Percentiles rank a stretch among this genome's conserved stretches.
These are phyloP conservation scores for Lathyrus tuberosus DNA, from an alignment of 306 rosid genomes.

Conservation along the genomic window DNA sequence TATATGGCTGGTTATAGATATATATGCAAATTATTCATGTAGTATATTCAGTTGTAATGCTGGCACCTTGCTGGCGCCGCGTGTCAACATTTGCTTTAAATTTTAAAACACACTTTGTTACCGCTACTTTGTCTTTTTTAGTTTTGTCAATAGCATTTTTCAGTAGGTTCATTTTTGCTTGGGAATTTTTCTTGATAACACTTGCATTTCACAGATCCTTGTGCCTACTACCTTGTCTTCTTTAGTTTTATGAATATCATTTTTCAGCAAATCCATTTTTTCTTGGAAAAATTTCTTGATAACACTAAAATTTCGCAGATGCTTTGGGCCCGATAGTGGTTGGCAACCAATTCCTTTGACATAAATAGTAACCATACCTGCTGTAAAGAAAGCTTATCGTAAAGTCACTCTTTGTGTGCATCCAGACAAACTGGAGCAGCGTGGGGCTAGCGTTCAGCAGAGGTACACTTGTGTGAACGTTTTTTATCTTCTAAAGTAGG, in stretches of 20 bases:
- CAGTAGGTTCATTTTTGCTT: slow-evolving; percentile 21
- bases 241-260: slow-evolving; percentile 9
- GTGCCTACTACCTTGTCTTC: slow-evolving; percentile 52
- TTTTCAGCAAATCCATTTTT: slow-evolving; percentile 5
- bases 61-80: too few relatives aligned
- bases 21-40: too few relatives aligned
- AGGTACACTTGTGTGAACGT: slow-evolving; percentile 91
- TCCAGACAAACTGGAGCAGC: slow-evolving; percentile 97
- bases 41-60: too few relatives aligned
- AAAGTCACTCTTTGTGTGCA: slow-evolving; percentile 91
- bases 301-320: slow-evolving; percentile 56
- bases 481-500: slow-evolving; percentile 97
- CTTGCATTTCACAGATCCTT: slow-evolving; percentile 67
- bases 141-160: slow-evolving; percentile 7
- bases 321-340: slow-evolving; percentile 84
- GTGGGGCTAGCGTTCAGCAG: slow-evolving; percentile 92
- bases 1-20: too few relatives aligned
- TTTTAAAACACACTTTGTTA: too few relatives aligned
- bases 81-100: too few relatives aligned
- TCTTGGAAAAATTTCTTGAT: too few relatives aligned
- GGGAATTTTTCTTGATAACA: slow-evolving; percentile 17
- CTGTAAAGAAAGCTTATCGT: too few relatives aligned
- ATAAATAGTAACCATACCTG: slow-evolving; percentile 55
- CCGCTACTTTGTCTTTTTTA: too few relatives aligned
- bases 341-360: slow-evolving; percentile 91